Base-by-base conservation (phyloP, 495 filamentous ascomycete genomes). In the Aspergillus indologenus region DNA sequence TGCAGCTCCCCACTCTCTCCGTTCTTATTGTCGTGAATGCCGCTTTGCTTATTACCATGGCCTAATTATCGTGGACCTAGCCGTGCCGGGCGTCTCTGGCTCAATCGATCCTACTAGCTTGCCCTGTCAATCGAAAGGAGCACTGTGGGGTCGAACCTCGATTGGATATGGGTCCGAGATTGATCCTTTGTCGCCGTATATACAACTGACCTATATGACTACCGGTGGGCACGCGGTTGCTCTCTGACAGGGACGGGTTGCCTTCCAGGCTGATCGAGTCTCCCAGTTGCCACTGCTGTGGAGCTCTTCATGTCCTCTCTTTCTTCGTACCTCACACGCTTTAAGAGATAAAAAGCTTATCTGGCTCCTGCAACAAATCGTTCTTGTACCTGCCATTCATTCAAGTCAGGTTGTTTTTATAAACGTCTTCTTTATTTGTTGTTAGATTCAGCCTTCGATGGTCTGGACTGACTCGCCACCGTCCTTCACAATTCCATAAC, bases 321-420 rank as follows among this genome's bases (percentile, higher is more conserved):
- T 45, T 59, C 40, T 21, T 58, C 51, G 53, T 54, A 57, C 53
- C 58, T 61, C 60, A 56, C 54, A 58, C 46, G 56, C 54, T 60
- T 22, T 20, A n/a, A 58, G 43, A 51, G 56, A 60, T 23, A 40
- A 55, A 59, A 55, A 59, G 61, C 61, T 62, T 64, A 58, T 63
- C 62, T 63, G 44, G 60, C 58, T 24, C 58, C 56, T 57, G 42
- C 59, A 59, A 52, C 58, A 23, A 43, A 50, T 34, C 17, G 51
- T 34, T 11, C 42, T 21, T 24, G 14, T 56, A 15, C 34, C 24
- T 31, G 47, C 56, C 34, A 26, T 26, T 59, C 18, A 17, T 48
- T 59, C 56, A 24, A 58, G 43, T 31, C 51, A 19, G 22, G 23
- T 53, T 45, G 48, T 51, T 29, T 24, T 47, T 53, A 45, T 40